phyloP scores from a whole-genome alignment of 106 monocot genomes.

The Dioscorea zingiberensis region DNA sequence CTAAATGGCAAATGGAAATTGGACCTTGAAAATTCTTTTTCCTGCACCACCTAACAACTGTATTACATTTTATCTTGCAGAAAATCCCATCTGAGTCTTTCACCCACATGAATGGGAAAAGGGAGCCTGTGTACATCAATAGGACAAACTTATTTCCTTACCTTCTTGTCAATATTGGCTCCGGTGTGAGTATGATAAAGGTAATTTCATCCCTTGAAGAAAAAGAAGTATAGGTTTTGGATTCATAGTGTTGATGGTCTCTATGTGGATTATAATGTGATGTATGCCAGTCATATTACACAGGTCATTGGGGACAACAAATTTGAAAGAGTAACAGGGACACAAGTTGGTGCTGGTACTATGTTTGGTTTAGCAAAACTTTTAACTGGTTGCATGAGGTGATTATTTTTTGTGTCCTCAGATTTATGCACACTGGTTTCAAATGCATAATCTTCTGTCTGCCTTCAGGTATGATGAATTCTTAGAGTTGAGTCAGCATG shows the following conservation, averaged over 20 bases:
- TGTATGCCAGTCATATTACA: constrained; percentile 5
- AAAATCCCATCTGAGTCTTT: constrained; percentile 51
- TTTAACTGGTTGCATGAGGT: constrained; percentile 70
- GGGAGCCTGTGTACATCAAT: constrained; percentile 22
- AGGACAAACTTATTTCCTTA: constrained; percentile 56
- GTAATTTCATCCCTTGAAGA: constrained; percentile 12
- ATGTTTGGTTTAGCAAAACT: constrained; percentile 76
- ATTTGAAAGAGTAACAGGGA: constrained; percentile 73
- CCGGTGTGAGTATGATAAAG: constrained; percentile 77
- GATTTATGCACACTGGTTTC: not conserved
- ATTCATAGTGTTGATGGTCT: too few relatives aligned
- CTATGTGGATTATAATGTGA: not conserved
- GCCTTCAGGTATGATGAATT: constrained; percentile 68
- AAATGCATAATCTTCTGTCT: not conserved
- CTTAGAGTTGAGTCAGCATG: constrained; percentile 60
- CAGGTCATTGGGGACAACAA: constrained; percentile 61
- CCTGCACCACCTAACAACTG: too few relatives aligned
- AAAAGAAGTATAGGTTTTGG: too few relatives aligned
- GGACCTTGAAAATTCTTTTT: too few relatives aligned
- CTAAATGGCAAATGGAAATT: too few relatives aligned
- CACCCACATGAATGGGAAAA: constrained; percentile 42
- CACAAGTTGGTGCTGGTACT: constrained; percentile 76
- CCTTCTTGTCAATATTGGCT: constrained; percentile 74
- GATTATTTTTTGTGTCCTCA: constrained; percentile 4
- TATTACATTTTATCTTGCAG: constrained; percentile 17